Evolutionary conservation across 257 asterid species (phyloP).

Genomic region (Prunella vulgaris): DNA sequence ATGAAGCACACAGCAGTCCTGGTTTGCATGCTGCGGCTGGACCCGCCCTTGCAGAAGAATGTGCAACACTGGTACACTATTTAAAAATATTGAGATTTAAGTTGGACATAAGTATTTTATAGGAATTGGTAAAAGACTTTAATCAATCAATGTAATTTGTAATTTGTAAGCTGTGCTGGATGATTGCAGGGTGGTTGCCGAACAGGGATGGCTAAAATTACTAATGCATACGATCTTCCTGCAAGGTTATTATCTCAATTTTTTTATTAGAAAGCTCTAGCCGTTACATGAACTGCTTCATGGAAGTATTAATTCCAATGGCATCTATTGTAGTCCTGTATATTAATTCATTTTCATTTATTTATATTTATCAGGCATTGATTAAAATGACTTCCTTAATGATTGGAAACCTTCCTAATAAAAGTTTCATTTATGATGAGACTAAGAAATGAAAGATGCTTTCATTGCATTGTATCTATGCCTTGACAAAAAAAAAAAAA

Average conservation of each 20-base stretch:
- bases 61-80: constrained; percentile 43
- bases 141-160: constrained; percentile 5
- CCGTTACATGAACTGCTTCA: constrained; percentile 2
- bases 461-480: not conserved
- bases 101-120: not conserved
- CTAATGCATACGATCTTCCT: constrained; percentile 72
- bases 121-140: constrained; percentile 5
- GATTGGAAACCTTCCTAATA: not conserved
- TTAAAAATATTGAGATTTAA: constrained; percentile 17
- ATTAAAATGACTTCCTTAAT: not conserved
- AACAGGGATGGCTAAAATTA: constrained; percentile 91
- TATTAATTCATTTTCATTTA: constrained; percentile 4
- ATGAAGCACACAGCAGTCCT: constrained; percentile 93
- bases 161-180: constrained; percentile 21
- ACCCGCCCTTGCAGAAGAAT: constrained; percentile 92
- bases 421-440: not conserved
- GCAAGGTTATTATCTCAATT: constrained; percentile 49
- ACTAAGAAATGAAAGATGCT: constrained; percentile 6
- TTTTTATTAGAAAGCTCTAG: not conserved
- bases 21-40: constrained; percentile 99
- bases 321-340: not conserved
- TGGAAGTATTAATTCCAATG: constrained; percentile 7
- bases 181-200: constrained; percentile 85
- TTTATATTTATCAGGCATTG: not conserved
- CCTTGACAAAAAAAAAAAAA: not conserved